Evolutionary conservation across 169 alveolate genomes (phyloP).

Genomic region (Pseudocohnilembus persalinus): DNA sequence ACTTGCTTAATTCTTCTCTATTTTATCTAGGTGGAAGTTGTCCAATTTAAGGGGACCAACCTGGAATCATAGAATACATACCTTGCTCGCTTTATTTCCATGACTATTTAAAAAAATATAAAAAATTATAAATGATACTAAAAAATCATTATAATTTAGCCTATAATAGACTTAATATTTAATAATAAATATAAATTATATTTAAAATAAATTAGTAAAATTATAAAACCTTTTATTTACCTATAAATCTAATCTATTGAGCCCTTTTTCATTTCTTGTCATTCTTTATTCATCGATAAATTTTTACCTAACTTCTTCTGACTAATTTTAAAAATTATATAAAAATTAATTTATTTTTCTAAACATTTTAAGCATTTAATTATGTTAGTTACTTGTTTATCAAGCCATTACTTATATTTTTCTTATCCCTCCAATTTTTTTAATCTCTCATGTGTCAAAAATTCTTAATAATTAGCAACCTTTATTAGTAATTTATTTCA

Average conservation of each 20-base stretch:
- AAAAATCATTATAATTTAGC: too few species aligned
- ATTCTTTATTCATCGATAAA: slow-evolving; percentile 15
- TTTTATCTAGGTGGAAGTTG: slow-evolving; percentile 23
- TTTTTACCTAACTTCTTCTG: not conserved
- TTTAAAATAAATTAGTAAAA: not conserved
- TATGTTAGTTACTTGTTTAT: not conserved
- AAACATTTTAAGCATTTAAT: too few species aligned
- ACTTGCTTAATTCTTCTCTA: slow-evolving; percentile 1
- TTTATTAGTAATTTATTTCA: too few species aligned
- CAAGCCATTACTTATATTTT: not conserved
- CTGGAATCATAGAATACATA: slow-evolving; percentile 27
- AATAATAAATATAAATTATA: too few species aligned
- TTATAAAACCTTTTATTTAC: not conserved
- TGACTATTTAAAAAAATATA: not conserved
- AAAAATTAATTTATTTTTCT: too few species aligned
- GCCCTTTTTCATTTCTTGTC: slow-evolving; percentile 29
- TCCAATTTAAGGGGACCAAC: slow-evolving; percentile 26
- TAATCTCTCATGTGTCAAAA: too few species aligned
- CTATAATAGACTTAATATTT: too few species aligned
- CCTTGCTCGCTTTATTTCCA: slow-evolving; percentile 9
- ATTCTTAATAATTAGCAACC: not conserved
- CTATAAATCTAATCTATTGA: slow-evolving; percentile 18
- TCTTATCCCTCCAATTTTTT: not conserved
- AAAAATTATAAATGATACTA: too few species aligned
- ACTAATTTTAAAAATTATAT: not conserved